Evolutionary conservation across 163 green algal genomes (phyloP).

Genomic region (Chlamydomonas reinhardtii): DNA sequence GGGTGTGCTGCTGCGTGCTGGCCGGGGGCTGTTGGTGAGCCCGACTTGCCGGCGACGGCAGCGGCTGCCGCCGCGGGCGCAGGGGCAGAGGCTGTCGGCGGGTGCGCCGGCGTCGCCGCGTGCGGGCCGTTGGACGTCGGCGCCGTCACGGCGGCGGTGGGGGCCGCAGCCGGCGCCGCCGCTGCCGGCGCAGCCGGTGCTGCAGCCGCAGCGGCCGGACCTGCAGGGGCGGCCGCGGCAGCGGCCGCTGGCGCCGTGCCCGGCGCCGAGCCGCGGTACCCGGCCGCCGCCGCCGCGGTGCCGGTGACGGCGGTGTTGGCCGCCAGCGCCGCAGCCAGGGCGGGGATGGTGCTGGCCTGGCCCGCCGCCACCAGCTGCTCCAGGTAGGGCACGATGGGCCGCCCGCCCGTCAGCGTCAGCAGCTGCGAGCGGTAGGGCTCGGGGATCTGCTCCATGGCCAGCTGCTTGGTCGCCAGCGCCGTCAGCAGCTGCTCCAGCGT

Average conservation of each 20-base stretch:
- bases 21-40: background rate
- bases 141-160: background rate
- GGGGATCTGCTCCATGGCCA: conserved; percentile 31
- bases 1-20: background rate
- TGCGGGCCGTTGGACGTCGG: background rate
- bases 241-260: background rate
- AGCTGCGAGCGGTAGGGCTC: conserved; percentile 23
- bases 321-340: background rate
- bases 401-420: background rate
- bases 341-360: background rate
- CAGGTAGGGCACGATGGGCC: conserved; percentile 13
- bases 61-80: background rate
- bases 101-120: background rate
- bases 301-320: background rate
- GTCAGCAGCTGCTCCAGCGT: conserved; percentile 14
- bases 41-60: background rate
- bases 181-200: background rate
- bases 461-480: conserved; percentile 14
- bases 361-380: conserved; percentile 19
- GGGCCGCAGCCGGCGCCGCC: background rate
- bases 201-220: background rate
- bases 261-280: background rate
- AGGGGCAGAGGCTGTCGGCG: background rate
- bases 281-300: background rate
- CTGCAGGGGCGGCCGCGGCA: too few species aligned